Conservation (phyloP, 2,329 filamentous ascomycete genomes). For the Talaromyces amestolkiae region DNA sequence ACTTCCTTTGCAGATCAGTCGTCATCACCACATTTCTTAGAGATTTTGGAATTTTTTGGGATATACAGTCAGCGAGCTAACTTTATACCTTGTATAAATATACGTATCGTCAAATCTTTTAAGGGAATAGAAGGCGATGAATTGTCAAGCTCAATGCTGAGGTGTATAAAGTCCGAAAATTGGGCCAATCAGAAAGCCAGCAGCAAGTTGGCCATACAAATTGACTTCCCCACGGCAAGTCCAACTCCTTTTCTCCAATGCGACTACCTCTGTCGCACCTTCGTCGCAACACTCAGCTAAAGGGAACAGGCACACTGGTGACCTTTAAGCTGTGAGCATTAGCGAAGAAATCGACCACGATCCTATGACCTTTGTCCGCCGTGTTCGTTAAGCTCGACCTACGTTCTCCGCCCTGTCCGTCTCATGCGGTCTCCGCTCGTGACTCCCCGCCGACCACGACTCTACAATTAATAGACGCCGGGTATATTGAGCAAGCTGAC, state of each 20-base stretch:
- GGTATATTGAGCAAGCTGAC: no score
- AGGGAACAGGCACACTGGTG: background rate
- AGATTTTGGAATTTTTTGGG: background rate
- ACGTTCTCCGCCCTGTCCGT: constrained; percentile 4
- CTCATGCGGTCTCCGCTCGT: background rate
- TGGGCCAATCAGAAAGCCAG: background rate
- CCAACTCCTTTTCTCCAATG: constrained; percentile 8
- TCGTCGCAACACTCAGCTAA: background rate
- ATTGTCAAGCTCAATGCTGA: background rate
- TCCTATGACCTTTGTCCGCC: background rate
- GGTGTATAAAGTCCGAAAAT: background rate
- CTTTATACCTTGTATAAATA: background rate
- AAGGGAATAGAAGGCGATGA: background rate
- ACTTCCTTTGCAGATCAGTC: background rate
- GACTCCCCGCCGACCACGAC: background rate
- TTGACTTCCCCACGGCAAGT: constrained; percentile 1
- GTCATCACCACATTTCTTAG: background rate
- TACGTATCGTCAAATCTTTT: background rate
- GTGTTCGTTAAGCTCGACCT: background rate
- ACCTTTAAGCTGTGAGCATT: background rate
- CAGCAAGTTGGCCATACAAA: background rate
- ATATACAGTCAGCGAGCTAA: background rate
- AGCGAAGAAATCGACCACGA: background rate
- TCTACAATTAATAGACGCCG: background rate
- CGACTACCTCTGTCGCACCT: constrained; percentile 7